Conservation (phyloP, 768 basidiomycete genomes). For the Gymnopilus junonius region DNA sequence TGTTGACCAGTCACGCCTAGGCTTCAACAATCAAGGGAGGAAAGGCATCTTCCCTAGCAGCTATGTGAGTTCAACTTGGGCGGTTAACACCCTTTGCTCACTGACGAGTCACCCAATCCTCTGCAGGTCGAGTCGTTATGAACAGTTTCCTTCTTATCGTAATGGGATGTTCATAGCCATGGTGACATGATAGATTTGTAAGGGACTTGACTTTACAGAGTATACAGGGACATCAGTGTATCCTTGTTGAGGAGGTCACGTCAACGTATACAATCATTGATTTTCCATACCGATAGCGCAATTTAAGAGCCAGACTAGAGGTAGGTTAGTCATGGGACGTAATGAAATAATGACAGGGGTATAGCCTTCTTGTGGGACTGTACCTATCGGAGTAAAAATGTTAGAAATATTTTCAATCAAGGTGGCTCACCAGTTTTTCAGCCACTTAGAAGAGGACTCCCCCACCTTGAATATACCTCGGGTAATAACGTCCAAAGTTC, state of each 20-base stretch:
- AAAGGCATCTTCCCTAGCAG: slow-evolving; percentile 90
- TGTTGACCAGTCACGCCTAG: slow-evolving; percentile 40
- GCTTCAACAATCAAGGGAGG: slow-evolving; percentile 58
- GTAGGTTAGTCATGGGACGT: not conserved
- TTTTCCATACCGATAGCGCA: not conserved
- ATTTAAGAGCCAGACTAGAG: not conserved
- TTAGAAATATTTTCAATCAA: not conserved
- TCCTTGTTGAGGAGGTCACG: slow-evolving; percentile 2
- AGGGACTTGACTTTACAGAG: not conserved
- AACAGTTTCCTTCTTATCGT: slow-evolving; percentile 6
- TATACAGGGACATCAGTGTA: not conserved
- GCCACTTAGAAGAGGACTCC: not conserved
- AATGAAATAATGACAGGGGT: slow-evolving; percentile 6
- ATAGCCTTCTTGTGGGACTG: slow-evolving; percentile 29
- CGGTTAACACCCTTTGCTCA: slow-evolving; percentile 2
- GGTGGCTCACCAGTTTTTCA: not conserved
- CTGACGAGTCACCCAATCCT: slow-evolving; percentile 10
- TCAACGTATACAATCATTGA: slow-evolving; percentile 1
- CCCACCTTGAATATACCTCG: slow-evolving; percentile 3
- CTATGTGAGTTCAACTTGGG: slow-evolving; percentile 61
- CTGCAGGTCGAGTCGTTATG: slow-evolving; percentile 55
- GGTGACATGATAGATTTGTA: slow-evolving; percentile 5
- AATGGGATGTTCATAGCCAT: slow-evolving; percentile 8
- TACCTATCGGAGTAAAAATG: slow-evolving; percentile 5
- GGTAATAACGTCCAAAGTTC: slow-evolving; percentile 16